Base-by-base conservation (phyloP, 768 basidiomycete species). In the Termitomyces sp. region DNA sequence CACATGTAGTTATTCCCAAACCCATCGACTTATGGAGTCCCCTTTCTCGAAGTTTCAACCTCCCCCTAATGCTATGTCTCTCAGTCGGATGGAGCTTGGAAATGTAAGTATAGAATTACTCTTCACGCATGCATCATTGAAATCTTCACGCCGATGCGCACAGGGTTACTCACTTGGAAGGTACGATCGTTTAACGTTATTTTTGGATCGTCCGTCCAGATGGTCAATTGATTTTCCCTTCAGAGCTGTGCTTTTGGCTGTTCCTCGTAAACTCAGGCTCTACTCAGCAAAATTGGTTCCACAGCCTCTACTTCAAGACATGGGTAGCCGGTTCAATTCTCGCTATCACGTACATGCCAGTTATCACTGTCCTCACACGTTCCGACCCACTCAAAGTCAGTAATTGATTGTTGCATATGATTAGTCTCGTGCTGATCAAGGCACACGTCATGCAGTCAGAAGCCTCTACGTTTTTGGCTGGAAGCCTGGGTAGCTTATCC, bases 181-280 rank as follows among this genome's bases (percentile, higher is more conserved):
- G 90, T 89, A 65, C 49, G 70, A 32, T 44, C 51, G n/a, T 38
- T 38, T 12, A 50, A 32, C 6, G 20, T 13, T 16, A 50, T 49
- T 11, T 45, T 40, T 48, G 7, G 28, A 44, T 13, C 16, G 52
- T 24, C 18, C 7, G n/a, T 36, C 52, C 54, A 36, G 4, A 35
- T 58, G 16, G 35, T 53, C 54, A 58, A 55, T 38, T 8, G n/a
- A 15, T 32, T 39, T n/a, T 11, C 20, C 32, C 12, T 7, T 5
- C 60, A 92, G 92, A 94, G 66, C 78, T 94, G 0, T 94, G 91
- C 67, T 94, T 94, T 71, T 94, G 92, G 92, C 75, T 93, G 9
- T 94, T 91, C 76, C 83, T 94, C 42, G 76, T 93, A 42, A 89
- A 89, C 58, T 77, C 88, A 7, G 77, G 82, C 20, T 78, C 86